phyloP scores from a whole-genome alignment of 1,284 basidiomycete species.

The Sanguinoderma infundibulare region DNA sequence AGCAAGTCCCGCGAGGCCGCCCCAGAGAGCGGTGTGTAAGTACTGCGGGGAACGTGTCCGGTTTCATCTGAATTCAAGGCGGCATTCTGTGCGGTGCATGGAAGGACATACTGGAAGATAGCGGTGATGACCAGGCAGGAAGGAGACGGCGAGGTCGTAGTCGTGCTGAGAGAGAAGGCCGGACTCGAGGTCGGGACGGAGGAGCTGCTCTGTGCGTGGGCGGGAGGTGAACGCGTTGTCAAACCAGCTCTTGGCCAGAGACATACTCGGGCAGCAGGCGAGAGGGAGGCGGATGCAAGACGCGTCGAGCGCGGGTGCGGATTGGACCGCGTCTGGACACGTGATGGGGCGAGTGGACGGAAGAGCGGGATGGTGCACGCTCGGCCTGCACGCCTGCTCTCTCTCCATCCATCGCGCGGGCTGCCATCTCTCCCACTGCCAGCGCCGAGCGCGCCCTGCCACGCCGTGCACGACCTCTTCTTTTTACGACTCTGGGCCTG shows the following conservation, averaged over 20 bases:
- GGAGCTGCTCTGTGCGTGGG: slow-evolving; percentile 44
- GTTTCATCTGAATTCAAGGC: not conserved
- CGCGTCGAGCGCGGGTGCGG: not conserved
- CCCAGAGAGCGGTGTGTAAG: slow-evolving; percentile 26
- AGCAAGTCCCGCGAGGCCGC: slow-evolving; percentile 12
- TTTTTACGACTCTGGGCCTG: slow-evolving; percentile 5
- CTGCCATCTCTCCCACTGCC: too few relatives aligned
- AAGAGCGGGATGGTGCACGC: not conserved
- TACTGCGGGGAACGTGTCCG: slow-evolving; percentile 22
- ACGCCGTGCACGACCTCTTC: not conserved
- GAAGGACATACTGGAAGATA: slow-evolving; percentile 43
- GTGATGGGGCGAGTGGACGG: slow-evolving; percentile 8
- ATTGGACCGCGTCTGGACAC: slow-evolving; percentile 20
- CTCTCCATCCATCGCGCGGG: too few relatives aligned
- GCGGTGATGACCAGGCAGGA: slow-evolving; percentile 53
- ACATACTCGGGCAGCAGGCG: slow-evolving; percentile 28
- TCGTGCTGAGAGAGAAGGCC: slow-evolving; percentile 58
- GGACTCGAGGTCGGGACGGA: slow-evolving; percentile 61
- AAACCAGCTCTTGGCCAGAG: slow-evolving; percentile 39
- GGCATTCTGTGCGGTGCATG: not conserved
- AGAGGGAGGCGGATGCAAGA: not conserved
- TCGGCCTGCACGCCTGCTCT: not conserved
- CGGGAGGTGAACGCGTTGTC: slow-evolving; percentile 43
- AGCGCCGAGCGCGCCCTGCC: not conserved
- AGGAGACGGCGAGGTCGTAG: slow-evolving; percentile 53